These are phyloP conservation scores for Talaromyces pinophilus DNA, from an alignment of 2,329 filamentous ascomycete species.

Conservation along the genomic window DNA sequence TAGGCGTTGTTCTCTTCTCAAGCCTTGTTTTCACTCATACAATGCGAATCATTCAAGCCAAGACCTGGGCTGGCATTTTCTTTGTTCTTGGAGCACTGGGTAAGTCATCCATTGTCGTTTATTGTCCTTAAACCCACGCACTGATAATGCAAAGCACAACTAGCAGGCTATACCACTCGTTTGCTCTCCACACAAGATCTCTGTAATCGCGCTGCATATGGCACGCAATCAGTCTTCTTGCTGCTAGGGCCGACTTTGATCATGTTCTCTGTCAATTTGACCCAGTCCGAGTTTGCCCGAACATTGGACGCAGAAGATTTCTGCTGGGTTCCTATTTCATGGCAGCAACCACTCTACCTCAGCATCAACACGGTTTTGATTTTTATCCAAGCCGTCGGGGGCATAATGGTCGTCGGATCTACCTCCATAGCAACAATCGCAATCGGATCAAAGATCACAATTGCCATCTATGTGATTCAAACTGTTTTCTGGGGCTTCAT, in stretches of 20 bases:
- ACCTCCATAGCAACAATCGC: background rate
- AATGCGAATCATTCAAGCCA: background rate
- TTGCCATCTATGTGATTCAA: background rate
- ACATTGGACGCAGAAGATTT: background rate
- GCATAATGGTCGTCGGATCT: background rate
- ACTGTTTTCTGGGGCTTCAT: background rate
- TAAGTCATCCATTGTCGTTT: background rate
- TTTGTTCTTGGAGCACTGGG: background rate
- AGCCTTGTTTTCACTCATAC: background rate
- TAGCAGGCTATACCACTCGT: background rate
- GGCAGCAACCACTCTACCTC: background rate
- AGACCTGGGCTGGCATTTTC: background rate
- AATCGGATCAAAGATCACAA: background rate
- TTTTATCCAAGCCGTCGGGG: background rate
- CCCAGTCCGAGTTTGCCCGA: background rate
- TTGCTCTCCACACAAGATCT: background rate
- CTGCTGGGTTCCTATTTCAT: background rate
- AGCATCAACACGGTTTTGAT: background rate
- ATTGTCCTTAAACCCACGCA: background rate
- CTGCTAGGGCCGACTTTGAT: background rate
- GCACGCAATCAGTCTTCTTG: background rate
- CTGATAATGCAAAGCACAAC: background rate
- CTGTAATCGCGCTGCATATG: background rate
- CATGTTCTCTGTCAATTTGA: background rate
- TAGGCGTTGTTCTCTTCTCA: background rate